phyloP scores from a whole-genome alignment of 306 rosid species.

The Elaeagnus macrophylla region DNA sequence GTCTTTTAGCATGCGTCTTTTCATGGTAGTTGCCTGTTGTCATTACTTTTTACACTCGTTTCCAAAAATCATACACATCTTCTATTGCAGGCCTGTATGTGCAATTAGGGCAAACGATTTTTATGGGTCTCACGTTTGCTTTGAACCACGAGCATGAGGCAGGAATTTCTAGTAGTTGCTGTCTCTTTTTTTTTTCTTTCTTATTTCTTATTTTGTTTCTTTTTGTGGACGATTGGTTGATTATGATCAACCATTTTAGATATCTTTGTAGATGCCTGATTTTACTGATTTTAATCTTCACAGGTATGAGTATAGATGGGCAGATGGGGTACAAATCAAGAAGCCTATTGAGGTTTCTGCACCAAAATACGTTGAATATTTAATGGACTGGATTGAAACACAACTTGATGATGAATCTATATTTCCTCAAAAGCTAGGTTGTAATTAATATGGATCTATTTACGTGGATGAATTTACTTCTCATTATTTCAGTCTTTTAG shows the following conservation, averaged over 20 bases:
- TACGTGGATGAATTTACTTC: neutral
- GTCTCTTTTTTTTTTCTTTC: too few species aligned
- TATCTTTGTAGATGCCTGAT: too few species aligned
- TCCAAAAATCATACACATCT: too few species aligned
- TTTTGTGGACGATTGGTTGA: neutral
- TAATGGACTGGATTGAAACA: slow-evolving; percentile 97
- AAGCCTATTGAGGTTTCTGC: slow-evolving; percentile 99
- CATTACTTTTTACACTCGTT: too few species aligned
- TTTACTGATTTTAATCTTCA: slow-evolving; percentile 10
- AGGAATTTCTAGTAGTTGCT: too few species aligned
- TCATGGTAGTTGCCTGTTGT: too few species aligned
- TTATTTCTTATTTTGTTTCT: neutral
- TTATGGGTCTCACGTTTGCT: too few species aligned
- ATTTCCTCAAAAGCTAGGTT: slow-evolving; percentile 99
- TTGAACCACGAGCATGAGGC: too few species aligned
- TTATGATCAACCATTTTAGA: slow-evolving; percentile 5
- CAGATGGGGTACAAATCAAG: slow-evolving; percentile 95
- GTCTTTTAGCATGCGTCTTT: too few species aligned
- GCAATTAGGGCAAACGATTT: too few species aligned
- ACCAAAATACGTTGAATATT: slow-evolving; percentile 95
- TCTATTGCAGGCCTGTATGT: too few species aligned
- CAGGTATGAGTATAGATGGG: slow-evolving; percentile 99
- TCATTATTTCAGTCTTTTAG: slow-evolving; percentile 10
- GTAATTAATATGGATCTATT: neutral
- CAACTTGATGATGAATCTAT: slow-evolving; percentile 98